Conservation (phyloP, 1,284 basidiomycete genomes). For the Agroathelia rolfsii region DNA sequence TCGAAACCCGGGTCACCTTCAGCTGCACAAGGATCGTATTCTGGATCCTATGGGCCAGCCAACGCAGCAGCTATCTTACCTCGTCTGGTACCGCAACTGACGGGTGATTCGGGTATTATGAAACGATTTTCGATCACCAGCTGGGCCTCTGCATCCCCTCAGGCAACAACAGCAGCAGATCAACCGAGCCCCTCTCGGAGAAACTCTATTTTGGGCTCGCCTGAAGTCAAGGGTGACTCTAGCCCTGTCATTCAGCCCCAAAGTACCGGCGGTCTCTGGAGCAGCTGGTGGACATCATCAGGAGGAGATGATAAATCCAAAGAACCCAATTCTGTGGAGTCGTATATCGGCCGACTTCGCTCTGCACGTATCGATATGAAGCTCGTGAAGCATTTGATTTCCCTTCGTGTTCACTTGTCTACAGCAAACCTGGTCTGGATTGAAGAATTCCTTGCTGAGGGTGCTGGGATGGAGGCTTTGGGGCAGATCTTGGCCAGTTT, state of each 20-base stretch:
- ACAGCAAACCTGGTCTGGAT: slow-evolving; percentile 78
- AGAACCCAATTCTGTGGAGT: slow-evolving; percentile 41
- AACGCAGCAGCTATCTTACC: slow-evolving; percentile 45
- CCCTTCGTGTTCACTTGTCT: slow-evolving; percentile 78
- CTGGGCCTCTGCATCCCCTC: slow-evolving; percentile 37
- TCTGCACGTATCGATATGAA: slow-evolving; percentile 42
- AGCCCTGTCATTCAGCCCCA: slow-evolving; percentile 54
- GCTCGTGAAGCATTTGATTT: slow-evolving; percentile 71
- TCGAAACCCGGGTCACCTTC: slow-evolving; percentile 9
- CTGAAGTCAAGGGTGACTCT: too few relatives aligned
- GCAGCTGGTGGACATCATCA: slow-evolving; percentile 62
- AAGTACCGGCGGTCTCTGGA: slow-evolving; percentile 65
- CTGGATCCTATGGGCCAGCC: slow-evolving; percentile 52
- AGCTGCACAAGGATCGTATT: slow-evolving; percentile 23
- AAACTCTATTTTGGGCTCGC: too few relatives aligned
- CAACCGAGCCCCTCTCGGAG: too few relatives aligned
- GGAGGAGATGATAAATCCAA: slow-evolving; percentile 38
- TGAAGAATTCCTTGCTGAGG: slow-evolving; percentile 58
- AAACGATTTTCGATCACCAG: slow-evolving; percentile 66
- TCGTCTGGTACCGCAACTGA: slow-evolving; percentile 56
- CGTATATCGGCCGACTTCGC: slow-evolving; percentile 52
- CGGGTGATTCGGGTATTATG: slow-evolving; percentile 57
- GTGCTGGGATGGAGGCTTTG: slow-evolving; percentile 61
- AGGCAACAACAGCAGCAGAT: too few relatives aligned
- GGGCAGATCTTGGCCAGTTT: slow-evolving; percentile 45